Evolutionary conservation across 2,329 filamentous ascomycete genomes (phyloP).

Genomic region (Myriosclerotinia curreyana): DNA sequence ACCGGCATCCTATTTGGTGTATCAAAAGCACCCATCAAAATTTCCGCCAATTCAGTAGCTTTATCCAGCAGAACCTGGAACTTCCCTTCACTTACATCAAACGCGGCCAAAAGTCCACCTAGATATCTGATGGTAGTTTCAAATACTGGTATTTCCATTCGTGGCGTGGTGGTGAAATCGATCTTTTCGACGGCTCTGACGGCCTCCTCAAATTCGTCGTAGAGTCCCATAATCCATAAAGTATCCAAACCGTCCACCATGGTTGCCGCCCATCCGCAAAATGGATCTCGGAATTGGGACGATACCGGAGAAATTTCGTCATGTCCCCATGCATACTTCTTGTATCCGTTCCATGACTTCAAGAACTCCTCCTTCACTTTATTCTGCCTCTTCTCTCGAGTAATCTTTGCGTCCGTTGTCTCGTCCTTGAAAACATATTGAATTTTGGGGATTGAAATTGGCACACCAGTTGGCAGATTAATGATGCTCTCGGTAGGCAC

Average conservation of each 20-base stretch:
- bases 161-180: conserved; percentile 73
- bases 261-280: conserved; percentile 89
- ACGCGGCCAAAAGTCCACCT: conserved; percentile 80
- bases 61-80: conserved; percentile 68
- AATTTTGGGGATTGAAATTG: conserved; percentile 70
- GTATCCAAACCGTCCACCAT: conserved; percentile 80
- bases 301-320: conserved; percentile 80
- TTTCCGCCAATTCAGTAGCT: conserved; percentile 68
- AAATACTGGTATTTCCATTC: conserved; percentile 78
- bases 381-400: conserved; percentile 61
- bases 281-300: conserved; percentile 69
- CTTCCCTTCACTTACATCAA: conserved; percentile 73
- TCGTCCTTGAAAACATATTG: conserved; percentile 73
- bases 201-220: conserved; percentile 76
- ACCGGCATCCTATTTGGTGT: conserved; percentile 93
- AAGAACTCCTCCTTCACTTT: conserved; percentile 71
- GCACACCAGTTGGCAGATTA: conserved; percentile 66
- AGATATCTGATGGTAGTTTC: conserved; percentile 91
- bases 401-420: conserved; percentile 54
- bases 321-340: conserved; percentile 73
- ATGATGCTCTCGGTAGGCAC: conserved; percentile 69
- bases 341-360: conserved; percentile 81
- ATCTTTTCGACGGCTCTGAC: conserved; percentile 67
- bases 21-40: conserved; percentile 71
- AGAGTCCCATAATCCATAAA: conserved; percentile 80